These are phyloP conservation scores for Leptoxyphium fumago DNA, from an alignment of 2,329 filamentous ascomycete genomes.

Conservation along the genomic window DNA sequence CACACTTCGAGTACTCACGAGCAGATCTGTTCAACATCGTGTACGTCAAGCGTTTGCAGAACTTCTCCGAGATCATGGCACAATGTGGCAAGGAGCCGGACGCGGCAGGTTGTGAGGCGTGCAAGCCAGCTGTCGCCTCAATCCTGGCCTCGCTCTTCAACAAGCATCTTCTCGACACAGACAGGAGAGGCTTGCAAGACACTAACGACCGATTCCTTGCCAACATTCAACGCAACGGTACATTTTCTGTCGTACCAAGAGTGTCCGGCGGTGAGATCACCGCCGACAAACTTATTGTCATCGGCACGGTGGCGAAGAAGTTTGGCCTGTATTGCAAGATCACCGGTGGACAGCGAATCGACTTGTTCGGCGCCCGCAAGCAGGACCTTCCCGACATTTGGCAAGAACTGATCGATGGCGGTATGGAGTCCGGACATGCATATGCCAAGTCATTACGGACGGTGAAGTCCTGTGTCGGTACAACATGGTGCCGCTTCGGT, in stretches of 20 bases:
- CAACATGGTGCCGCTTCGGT: constrained; percentile 80
- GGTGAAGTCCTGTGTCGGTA: constrained; percentile 84
- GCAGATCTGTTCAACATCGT: constrained; percentile 84
- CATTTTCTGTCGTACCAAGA: constrained; percentile 74
- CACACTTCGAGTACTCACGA: constrained; percentile 70
- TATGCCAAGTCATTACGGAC: constrained; percentile 82
- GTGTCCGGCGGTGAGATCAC: constrained; percentile 79
- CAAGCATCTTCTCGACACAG: constrained; percentile 60
- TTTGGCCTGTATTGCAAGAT: constrained; percentile 83
- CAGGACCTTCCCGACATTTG: constrained; percentile 74
- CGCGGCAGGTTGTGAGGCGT: constrained; percentile 72
- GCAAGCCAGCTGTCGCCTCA: constrained; percentile 68
- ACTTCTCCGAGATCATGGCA: constrained; percentile 62
- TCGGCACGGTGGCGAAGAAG: constrained; percentile 72
- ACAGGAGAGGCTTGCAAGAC: constrained; percentile 64
- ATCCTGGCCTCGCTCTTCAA: constrained; percentile 77
- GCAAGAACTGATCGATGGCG: constrained; percentile 63
- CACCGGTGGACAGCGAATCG: constrained; percentile 80
- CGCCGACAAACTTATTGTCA: constrained; percentile 67
- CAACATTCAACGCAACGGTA: constrained; percentile 85
- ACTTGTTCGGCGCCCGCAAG: constrained; percentile 84
- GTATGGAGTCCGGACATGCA: constrained; percentile 81
- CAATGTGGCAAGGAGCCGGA: constrained; percentile 55
- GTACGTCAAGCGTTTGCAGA: constrained; percentile 62
- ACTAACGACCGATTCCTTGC: constrained; percentile 80